phyloP scores from a whole-genome alignment of 768 basidiomycete species.

The Pleurotus tuber-regium region DNA sequence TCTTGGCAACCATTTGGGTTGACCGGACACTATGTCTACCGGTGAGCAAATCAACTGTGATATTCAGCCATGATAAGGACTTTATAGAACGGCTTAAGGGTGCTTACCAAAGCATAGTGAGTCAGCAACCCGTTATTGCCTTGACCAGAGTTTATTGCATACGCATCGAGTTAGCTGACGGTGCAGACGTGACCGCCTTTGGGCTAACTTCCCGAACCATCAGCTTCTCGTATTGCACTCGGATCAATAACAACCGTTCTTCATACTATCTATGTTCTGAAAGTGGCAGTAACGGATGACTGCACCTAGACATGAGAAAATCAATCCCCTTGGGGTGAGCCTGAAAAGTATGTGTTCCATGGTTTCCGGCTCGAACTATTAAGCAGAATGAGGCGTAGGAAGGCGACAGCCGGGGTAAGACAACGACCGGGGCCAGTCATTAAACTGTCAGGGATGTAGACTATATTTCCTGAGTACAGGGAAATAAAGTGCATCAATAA shows the following conservation, averaged over 20 bases:
- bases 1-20: slow-evolving; percentile 3
- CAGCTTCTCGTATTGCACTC: background rate
- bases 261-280: background rate
- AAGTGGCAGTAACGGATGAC: background rate
- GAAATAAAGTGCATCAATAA: background rate
- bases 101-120: too few species aligned
- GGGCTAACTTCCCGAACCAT: too few species aligned
- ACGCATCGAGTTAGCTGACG: too few species aligned
- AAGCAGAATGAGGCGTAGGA: background rate
- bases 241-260: slow-evolving; percentile 6
- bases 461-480: background rate
- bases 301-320: slow-evolving; percentile 4
- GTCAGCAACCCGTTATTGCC: too few species aligned
- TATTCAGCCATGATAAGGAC: too few species aligned
- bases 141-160: too few species aligned
- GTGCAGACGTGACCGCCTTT: too few species aligned
- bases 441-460: background rate
- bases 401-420: background rate
- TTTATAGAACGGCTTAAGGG: too few species aligned
- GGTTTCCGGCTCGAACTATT: background rate
- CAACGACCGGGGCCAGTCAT: background rate
- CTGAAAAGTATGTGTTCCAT: background rate
- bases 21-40: background rate
- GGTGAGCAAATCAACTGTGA: background rate
- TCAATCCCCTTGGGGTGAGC: background rate